Base-by-base conservation (phyloP, 2,329 filamentous ascomycete species). In the Claviceps humidiphila region DNA sequence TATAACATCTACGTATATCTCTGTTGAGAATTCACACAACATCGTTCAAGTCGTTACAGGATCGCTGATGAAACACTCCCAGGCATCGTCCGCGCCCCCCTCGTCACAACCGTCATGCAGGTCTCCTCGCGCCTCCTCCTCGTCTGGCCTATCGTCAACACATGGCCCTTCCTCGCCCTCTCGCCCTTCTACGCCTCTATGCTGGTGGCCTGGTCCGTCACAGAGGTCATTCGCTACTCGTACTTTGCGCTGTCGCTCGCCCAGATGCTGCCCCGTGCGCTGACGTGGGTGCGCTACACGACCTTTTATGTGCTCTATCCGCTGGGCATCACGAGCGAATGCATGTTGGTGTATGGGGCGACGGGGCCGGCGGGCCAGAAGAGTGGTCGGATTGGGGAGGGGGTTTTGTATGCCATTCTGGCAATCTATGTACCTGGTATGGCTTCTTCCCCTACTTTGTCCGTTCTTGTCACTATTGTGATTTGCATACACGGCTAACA, bases 301-400 rank as follows among this genome's bases (percentile, higher is more conserved):
- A 89, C 87, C 7, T 98, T 98, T 71, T 89, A 88, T 61, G 72
- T 96, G 40, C 78, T 98, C 22, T 98, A 98, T 70, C 93, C 93
- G 1, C 66, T 97, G 54, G 93, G 93, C 43, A 96, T 97, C 63
- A 75, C 78, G 42, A 93, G 87, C 70, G 93, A 98, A 76, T 87
- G 85, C 62, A 81, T 78, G 68, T 76, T 96, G 62, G 82, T 97
- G 50, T 88, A 82, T 64, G 73, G 76, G 53, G 82, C 87, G 1
- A 77, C 85, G 48, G 74, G 69, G 13, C 82, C 85, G 2, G 81
- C 81, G 1, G 64, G 59, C 1, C 24, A 37, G 61, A 57, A 72
- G 67, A 7, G 43, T 30, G 43, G 41, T 16, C 58, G 72, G 69
- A 62, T 72, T 68, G 61, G 80, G 61, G 77, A 76, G 51, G 83